Evolutionary conservation across 2,329 filamentous ascomycete genomes (phyloP), one percentile per base, ranked within the genome.

Genomic region (Pseudonectria foliicola): DNA sequence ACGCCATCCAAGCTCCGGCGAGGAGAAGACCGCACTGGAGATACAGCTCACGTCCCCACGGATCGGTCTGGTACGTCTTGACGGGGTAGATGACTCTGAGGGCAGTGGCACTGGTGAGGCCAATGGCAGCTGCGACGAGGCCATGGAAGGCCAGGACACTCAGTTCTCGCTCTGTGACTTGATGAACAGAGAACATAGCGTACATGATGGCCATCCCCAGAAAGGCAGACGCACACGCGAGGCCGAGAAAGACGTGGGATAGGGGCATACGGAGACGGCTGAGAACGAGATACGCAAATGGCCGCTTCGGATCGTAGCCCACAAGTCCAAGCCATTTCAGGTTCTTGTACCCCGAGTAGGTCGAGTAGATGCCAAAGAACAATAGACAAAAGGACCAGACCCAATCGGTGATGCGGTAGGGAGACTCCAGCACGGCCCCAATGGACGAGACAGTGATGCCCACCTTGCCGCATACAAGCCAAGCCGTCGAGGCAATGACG

Each of bases 321-420:
- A 52, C 26, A 6, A 51, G 23, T 3, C 31, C 33, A 1, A 51
- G 25, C 28, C 48, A 46, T 7, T 28, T 37, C 25, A 54, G 28
- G 15, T 51, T 52, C 11, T 33, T 32, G 6, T 39, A 37, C 0
- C 42, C 40, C 10, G 23, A 34, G 3, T 41, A 34, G 4, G 43
- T 31, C 1, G 40, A 51, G 29, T 54, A 54, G 3, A 35, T 35
- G 7, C 40, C 47, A 27, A 50, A 54, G 23, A 52, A 38, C 23
- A 48, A 29, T 3, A 51, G 32, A 5, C 40, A 41, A 5, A 46
- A 33, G 2, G 33, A 40, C 47, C 46, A 45, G 7, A 40, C 29
- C 52, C 48, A 54, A 30, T 54, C 50, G 2, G 27, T 27, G 1
- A 43, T 14, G 10, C 40, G 43, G 26, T 38, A 38, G 3, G 52